These are phyloP conservation scores for Apophysomyces trapeziformis DNA, from an alignment of 371 early-diverging fungal genomes.

Conservation along the genomic window DNA sequence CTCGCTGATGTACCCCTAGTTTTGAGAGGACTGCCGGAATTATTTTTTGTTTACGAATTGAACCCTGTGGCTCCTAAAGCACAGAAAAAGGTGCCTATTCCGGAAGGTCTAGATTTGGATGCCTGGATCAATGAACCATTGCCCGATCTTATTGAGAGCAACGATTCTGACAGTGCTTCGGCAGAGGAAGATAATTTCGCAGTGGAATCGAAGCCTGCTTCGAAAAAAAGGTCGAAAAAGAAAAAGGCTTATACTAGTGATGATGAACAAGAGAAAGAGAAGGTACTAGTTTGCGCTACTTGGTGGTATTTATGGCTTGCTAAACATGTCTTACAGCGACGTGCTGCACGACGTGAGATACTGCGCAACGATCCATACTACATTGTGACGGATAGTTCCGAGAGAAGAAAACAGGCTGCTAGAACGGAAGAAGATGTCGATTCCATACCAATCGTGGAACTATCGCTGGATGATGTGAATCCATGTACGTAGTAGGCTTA, in stretches of 20 bases:
- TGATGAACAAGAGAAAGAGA: constrained; percentile 46
- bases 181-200: constrained; percentile 39
- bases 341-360: constrained; percentile 63
- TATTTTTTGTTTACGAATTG: constrained; percentile 82
- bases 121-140: constrained; percentile 76
- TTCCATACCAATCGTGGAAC: constrained; percentile 80
- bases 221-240: constrained; percentile 45
- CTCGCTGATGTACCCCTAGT: constrained; percentile 31
- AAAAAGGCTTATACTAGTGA: constrained; percentile 28
- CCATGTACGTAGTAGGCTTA: neutral
- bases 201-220: constrained; percentile 25
- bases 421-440: constrained; percentile 72
- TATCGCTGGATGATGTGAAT: constrained; percentile 67
- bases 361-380: constrained; percentile 79
- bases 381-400: constrained; percentile 51
- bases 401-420: constrained; percentile 14
- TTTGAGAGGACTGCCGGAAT: constrained; percentile 58
- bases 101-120: constrained; percentile 89
- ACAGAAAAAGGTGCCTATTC: constrained; percentile 87
- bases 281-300: constrained; percentile 16
- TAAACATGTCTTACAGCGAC: constrained; percentile 41
- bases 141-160: constrained; percentile 60
- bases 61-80: constrained; percentile 95
- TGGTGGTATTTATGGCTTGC: neutral
- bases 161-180: constrained; percentile 41